A percentile compares a stretch with the other conserved stretches of the same genome.
phyloP scores from a whole-genome alignment of 192 early-diverging fungal genomes.

The Coemansia sp. region DNA sequence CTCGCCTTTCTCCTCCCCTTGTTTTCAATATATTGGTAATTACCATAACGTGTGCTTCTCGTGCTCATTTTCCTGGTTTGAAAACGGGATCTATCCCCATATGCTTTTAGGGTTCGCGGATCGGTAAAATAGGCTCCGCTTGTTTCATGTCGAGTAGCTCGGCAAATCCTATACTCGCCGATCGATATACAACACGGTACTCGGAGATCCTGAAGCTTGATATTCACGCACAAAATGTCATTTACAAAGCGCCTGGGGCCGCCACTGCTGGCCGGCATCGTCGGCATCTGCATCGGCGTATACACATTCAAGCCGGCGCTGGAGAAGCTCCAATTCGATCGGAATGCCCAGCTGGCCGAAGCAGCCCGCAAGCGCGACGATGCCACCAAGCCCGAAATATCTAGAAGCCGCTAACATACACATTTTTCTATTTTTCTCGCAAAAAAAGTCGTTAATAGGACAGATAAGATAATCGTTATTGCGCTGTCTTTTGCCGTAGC shows the following conservation, averaged over 20 bases:
- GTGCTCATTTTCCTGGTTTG: too few species aligned
- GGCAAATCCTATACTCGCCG: too few species aligned
- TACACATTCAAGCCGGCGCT: slow-evolving; percentile 34
- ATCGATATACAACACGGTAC: too few species aligned
- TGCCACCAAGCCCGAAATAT: not conserved
- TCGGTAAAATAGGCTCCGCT: too few species aligned
- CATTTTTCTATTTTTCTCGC: not conserved
- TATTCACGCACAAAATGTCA: slow-evolving; percentile 4
- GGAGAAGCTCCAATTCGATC: slow-evolving; percentile 1
- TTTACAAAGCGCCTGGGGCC: slow-evolving; percentile 17
- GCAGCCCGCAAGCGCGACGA: slow-evolving; percentile 5
- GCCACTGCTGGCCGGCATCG: slow-evolving; percentile 17
- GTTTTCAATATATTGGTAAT: too few species aligned
- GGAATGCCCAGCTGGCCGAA: not conserved
- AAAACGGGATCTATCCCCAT: too few species aligned
- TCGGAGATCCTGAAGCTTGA: too few species aligned
- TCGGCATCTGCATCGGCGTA: slow-evolving; percentile 18
- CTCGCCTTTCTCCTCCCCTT: too few species aligned
- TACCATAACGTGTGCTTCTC: too few species aligned
- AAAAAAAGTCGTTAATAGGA: not conserved
- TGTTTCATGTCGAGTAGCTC: too few species aligned
- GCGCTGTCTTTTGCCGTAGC: slow-evolving; percentile 16
- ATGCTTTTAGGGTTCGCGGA: too few species aligned
- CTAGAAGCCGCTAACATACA: too few species aligned
- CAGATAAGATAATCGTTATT: not conserved